Evolutionary conservation across 1,284 basidiomycete genomes (phyloP).

Genomic region (Austropuccinia psidii): DNA sequence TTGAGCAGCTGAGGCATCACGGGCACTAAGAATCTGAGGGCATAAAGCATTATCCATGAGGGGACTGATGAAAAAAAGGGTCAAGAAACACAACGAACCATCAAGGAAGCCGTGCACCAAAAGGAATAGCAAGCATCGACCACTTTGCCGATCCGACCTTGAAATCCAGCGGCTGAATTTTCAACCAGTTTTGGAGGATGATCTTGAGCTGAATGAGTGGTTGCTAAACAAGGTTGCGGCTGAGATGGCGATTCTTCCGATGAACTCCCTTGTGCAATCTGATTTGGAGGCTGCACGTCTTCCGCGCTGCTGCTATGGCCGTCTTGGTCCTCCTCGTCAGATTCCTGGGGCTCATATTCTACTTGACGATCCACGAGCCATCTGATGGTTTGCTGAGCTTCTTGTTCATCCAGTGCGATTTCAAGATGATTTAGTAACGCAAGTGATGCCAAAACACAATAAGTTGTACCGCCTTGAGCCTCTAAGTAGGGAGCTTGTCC

Average conservation of each 20-base stretch:
- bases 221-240: neutral
- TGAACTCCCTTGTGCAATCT: neutral
- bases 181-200: no score
- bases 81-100: conserved; percentile 51
- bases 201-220: neutral
- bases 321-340: neutral
- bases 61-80: neutral
- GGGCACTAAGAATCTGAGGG: neutral
- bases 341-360: neutral
- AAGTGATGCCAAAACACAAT: conserved; percentile 75
- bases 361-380: conserved; percentile 57
- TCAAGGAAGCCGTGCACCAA: conserved; percentile 74
- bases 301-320: neutral
- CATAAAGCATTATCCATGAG: neutral
- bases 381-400: conserved; percentile 57
- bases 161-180: conserved; percentile 56
- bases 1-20: neutral
- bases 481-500: conserved; percentile 72
- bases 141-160: conserved; percentile 73
- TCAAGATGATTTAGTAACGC: conserved; percentile 51
- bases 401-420: conserved; percentile 48
- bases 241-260: neutral
- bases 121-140: conserved; percentile 90
- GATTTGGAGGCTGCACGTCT: neutral
- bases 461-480: conserved; percentile 87